A percentile compares a stretch with the other conserved stretches of the same genome.
Evolutionary conservation across 768 basidiomycete species (phyloP).

Genomic region (Russula ochroleuca): DNA sequence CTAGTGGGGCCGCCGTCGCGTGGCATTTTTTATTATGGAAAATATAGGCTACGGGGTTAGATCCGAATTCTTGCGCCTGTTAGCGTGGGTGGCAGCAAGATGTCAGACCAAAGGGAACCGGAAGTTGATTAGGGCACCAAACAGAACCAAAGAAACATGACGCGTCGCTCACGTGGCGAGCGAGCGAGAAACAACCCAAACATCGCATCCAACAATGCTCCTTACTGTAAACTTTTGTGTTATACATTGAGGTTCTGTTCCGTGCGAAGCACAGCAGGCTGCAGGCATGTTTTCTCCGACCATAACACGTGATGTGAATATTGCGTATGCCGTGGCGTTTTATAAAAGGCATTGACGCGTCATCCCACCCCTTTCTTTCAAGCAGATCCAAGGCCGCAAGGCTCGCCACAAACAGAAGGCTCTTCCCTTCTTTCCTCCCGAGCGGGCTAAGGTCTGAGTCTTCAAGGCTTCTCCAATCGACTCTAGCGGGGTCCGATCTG

Average conservation of each 20-base stretch:
- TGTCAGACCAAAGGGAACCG: not conserved
- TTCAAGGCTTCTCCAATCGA: slow-evolving; percentile 58
- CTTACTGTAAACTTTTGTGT: too few relatives aligned
- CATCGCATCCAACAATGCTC: not conserved
- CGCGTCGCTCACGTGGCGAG: slow-evolving; percentile 25
- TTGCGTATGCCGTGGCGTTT: not conserved
- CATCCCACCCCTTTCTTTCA: not conserved
- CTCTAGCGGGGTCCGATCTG: slow-evolving; percentile 58
- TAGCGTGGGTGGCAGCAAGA: slow-evolving; percentile 4
- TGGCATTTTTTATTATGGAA: slow-evolving; percentile 13
- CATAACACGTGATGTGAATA: slow-evolving; percentile 19
- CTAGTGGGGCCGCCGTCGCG: slow-evolving; percentile 12
- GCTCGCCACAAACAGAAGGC: slow-evolving; percentile 55
- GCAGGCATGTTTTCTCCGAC: not conserved
- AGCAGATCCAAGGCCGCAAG: slow-evolving; percentile 60
- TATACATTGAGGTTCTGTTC: not conserved
- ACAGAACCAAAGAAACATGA: slow-evolving; percentile 17
- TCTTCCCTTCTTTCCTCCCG: slow-evolving; percentile 40
- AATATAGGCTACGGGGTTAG: not conserved
- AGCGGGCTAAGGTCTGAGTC: slow-evolving; percentile 85
- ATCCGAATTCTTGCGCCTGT: slow-evolving; percentile 1
- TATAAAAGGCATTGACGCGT: not conserved
- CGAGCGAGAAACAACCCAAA: not conserved
- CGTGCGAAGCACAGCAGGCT: not conserved
- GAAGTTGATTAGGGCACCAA: not conserved